Conservation (phyloP, 352 stramenopile species). For the Phytophthora citricola region DNA sequence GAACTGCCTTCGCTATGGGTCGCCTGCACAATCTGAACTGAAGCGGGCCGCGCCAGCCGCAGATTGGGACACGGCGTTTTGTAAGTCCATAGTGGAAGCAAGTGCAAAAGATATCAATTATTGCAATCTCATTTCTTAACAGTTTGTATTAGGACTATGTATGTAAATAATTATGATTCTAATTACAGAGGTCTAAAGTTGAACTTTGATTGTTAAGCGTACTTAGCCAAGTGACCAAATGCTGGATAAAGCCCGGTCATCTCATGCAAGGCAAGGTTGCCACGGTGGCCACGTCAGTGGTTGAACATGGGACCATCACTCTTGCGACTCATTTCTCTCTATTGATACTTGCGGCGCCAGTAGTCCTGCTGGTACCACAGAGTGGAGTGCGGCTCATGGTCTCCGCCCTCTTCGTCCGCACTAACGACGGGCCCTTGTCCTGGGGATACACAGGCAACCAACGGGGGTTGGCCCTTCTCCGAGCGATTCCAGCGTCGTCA, state of each 20-base stretch:
- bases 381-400: conserved; percentile 15
- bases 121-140: no score
- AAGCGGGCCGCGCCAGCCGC: conserved; percentile 4
- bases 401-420: conserved; percentile 7
- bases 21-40: conserved; percentile 24
- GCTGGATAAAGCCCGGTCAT: neutral
- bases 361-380: conserved; percentile 65
- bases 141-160: no score
- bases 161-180: neutral
- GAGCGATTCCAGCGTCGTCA: conserved; percentile 47
- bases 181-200: neutral
- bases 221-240: neutral
- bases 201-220: conserved; percentile 4
- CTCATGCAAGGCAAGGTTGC: no score
- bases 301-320: no score
- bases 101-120: no score
- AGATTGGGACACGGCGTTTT: conserved; percentile 1
- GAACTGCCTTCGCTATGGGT: conserved; percentile 4
- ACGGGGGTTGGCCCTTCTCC: conserved; percentile 9
- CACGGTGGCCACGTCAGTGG: no score
- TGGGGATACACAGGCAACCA: conserved; percentile 23
- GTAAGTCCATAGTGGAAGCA: neutral
- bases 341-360: conserved; percentile 60
- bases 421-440: conserved; percentile 3
- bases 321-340: neutral